Evolutionary conservation across 768 basidiomycete species (phyloP).

Genomic region (Fistulinella prunicolor): DNA sequence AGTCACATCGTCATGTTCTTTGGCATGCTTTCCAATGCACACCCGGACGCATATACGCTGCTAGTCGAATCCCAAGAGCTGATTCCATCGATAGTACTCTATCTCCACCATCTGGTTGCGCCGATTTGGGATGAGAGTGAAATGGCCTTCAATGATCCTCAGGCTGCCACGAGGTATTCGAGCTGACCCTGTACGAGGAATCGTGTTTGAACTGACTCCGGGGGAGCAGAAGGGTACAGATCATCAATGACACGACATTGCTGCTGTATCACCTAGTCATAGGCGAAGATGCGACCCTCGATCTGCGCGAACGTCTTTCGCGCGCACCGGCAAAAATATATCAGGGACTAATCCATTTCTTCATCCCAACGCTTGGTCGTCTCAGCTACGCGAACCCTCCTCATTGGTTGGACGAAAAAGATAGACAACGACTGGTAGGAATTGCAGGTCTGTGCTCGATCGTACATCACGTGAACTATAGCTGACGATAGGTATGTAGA

Average conservation of each 20-base stretch:
- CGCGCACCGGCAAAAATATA: slow-evolving; percentile 52
- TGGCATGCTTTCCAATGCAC: slow-evolving; percentile 36
- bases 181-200: background rate
- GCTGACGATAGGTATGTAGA: slow-evolving; percentile 36
- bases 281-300: slow-evolving; percentile 42
- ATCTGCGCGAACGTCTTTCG: slow-evolving; percentile 58
- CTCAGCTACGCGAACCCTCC: slow-evolving; percentile 68
- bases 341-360: slow-evolving; percentile 63
- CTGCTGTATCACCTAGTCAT: slow-evolving; percentile 66
- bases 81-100: slow-evolving; percentile 63
- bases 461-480: background rate
- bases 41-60: slow-evolving; percentile 37
- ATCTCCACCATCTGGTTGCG: slow-evolving; percentile 48
- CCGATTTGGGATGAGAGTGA: slow-evolving; percentile 69
- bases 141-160: slow-evolving; percentile 35
- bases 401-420: slow-evolving; percentile 48
- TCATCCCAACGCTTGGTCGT: slow-evolving; percentile 74
- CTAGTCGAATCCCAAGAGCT: slow-evolving; percentile 50
- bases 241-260: slow-evolving; percentile 51
- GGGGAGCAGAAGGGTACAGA: slow-evolving; percentile 44
- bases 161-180: slow-evolving; percentile 27
- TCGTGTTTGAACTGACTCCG: slow-evolving; percentile 4
- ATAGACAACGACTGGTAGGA: slow-evolving; percentile 40
- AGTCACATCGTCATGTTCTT: slow-evolving; percentile 40
- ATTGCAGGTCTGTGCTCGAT: slow-evolving; percentile 44